These are phyloP conservation scores for Leptographium flavum DNA, from an alignment of 2,329 filamentous ascomycete genomes.

Conservation along the genomic window DNA sequence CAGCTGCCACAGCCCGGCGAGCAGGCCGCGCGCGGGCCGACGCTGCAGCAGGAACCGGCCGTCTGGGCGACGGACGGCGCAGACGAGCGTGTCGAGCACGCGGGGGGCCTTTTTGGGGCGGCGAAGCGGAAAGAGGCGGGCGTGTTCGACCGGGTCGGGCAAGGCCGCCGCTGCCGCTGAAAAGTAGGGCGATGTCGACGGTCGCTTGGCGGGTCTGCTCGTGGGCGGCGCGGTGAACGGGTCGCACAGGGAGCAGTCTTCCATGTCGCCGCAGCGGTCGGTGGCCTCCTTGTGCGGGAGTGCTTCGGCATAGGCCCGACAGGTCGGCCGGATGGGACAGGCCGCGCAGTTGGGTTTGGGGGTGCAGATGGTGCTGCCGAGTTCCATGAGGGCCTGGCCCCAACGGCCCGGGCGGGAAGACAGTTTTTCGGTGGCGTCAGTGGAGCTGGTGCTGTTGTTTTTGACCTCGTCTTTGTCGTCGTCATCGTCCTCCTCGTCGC, in stretches of 20 bases:
- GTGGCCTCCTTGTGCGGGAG: slow-evolving; percentile 15
- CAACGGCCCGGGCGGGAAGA: slow-evolving; percentile 38
- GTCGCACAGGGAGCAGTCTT: slow-evolving; percentile 17
- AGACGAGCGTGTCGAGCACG: slow-evolving; percentile 37
- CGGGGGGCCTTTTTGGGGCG: slow-evolving; percentile 36
- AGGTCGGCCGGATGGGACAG: slow-evolving; percentile 37
- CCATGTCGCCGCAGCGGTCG: background rate
- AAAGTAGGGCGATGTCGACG: background rate
- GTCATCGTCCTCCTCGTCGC: slow-evolving; percentile 8
- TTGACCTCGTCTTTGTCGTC: slow-evolving; percentile 6
- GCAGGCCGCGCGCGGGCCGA: slow-evolving; percentile 37
- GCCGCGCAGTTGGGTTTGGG: slow-evolving; percentile 41
- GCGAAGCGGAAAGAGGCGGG: slow-evolving; percentile 36
- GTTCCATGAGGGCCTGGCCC: slow-evolving; percentile 53
- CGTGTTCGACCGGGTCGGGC: slow-evolving; percentile 26
- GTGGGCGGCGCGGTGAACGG: slow-evolving; percentile 8
- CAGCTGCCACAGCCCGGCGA: slow-evolving; percentile 43
- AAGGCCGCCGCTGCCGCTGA: slow-evolving; percentile 10
- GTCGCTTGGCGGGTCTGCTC: too few species aligned
- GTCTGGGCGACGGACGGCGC: slow-evolving; percentile 30
- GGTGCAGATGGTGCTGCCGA: slow-evolving; percentile 47
- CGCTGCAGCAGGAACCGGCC: slow-evolving; percentile 32
- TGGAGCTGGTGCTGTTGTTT: background rate
- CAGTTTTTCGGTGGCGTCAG: slow-evolving; percentile 6
- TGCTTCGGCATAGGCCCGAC: slow-evolving; percentile 36